Percentiles rank a stretch among this genome's conserved stretches.
Evolutionary conservation across 2,329 filamentous ascomycete species (phyloP).

Genomic region (Cordyceps sp.): DNA sequence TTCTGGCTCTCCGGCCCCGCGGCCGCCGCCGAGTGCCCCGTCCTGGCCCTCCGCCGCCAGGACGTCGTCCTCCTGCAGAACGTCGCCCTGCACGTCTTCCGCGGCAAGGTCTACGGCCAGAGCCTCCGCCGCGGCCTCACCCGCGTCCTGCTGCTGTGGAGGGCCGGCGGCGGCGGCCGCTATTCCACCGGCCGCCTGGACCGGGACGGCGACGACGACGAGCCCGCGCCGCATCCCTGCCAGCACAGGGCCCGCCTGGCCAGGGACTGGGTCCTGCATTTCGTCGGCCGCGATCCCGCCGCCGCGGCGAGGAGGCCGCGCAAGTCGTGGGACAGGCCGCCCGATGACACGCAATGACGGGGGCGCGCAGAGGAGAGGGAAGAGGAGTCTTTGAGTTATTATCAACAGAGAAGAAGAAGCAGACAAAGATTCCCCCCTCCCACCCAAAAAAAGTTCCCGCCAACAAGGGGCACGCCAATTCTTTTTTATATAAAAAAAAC

Average conservation of each 20-base stretch:
- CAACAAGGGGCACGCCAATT: too few relatives aligned
- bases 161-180: slow-evolving; percentile 33
- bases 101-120: slow-evolving; percentile 67
- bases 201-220: slow-evolving; percentile 4
- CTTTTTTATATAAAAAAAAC: too few relatives aligned
- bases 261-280: slow-evolving; percentile 57
- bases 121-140: slow-evolving; percentile 59
- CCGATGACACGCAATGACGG: slow-evolving; percentile 21
- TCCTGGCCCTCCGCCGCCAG: slow-evolving; percentile 40
- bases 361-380: too few relatives aligned
- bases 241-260: slow-evolving; percentile 49
- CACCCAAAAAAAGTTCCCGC: too few relatives aligned
- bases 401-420: too few relatives aligned
- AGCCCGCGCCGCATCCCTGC: slow-evolving; percentile 25
- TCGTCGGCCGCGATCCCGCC: slow-evolving; percentile 33
- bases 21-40: slow-evolving; percentile 12
- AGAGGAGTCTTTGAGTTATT: too few relatives aligned
- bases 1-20: slow-evolving; percentile 52
- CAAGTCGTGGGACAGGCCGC: slow-evolving; percentile 21
- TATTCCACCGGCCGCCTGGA: slow-evolving; percentile 37
- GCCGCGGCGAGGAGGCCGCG: slow-evolving; percentile 5
- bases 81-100: slow-evolving; percentile 62
- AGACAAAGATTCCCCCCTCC: too few relatives aligned
- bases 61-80: slow-evolving; percentile 71
- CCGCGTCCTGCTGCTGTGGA: slow-evolving; percentile 46